A percentile compares a stretch with the other conserved stretches of the same genome.
Evolutionary conservation across 805 yeast genomes (phyloP).

Genomic region (Cyberlindnera meyerae): DNA sequence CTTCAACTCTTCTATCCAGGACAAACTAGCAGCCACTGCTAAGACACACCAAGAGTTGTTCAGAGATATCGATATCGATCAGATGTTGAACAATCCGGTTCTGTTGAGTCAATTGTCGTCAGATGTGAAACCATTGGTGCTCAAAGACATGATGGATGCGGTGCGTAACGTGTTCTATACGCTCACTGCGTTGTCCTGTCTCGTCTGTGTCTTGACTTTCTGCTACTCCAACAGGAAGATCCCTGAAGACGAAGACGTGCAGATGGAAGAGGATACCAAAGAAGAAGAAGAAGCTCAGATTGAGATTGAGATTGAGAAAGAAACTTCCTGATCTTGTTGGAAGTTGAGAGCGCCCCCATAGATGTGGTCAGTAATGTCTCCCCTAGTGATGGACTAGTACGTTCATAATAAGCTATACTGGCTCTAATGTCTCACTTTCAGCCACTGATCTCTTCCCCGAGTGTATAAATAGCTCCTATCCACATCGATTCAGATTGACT

Average conservation of each 20-base stretch:
- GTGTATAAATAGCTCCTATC: no score
- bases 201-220: constrained; percentile 29
- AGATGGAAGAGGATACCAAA: neutral
- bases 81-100: constrained; percentile 6
- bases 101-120: constrained; percentile 1
- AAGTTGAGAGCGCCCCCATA: no score
- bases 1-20: constrained; percentile 29
- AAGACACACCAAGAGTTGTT: constrained; percentile 3
- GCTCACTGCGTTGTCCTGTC: constrained; percentile 32
- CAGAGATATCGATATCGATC: neutral
- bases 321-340: no score
- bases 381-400: no score
- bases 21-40: constrained; percentile 9
- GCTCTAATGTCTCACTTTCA: no score
- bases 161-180: constrained; percentile 38
- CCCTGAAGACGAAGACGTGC: constrained; percentile 29
- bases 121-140: constrained; percentile 14
- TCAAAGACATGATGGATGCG: constrained; percentile 30
- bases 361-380: no score
- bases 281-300: neutral
- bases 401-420: no score
- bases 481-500: no score
- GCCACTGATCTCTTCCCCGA: no score
- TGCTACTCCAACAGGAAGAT: constrained; percentile 39
- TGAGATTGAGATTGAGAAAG: no score